Base-by-base conservation (phyloP, 805 yeast genomes). In the Yarrowia hollandica region DNA sequence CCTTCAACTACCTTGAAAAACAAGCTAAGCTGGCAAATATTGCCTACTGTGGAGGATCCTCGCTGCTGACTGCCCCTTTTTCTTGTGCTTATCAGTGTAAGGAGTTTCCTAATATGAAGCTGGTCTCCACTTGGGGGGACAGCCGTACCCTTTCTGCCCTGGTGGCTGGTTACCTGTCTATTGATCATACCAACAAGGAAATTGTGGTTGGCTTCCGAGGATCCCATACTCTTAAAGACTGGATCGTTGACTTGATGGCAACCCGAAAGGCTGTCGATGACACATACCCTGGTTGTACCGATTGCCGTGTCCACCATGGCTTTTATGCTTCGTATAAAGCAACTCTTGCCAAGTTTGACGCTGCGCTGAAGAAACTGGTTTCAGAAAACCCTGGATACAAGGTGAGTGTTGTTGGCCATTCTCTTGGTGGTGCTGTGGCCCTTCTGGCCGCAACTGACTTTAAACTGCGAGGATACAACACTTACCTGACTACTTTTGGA, bases 381-480 rank as follows among this genome's bases (percentile, higher is more conserved):
- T 22, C 34, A 9, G 18, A 33, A 30, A 69, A 77, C 65, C 80
- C 82, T 0, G 76, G 74, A 16, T 84, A 83, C 67, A 67, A 74
- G 23, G 60, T 85, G 2, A 75, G 78, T 2, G 75, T 85, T 1
- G 73, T 82, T 1, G 94, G 95, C 0, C 95, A 88, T 69, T 87
- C 94, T 0, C 71, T 87, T 35, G 91, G 90, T 2, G 94, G 84
- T 5, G 90, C 90, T 0, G 69, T 85, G 50, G 84, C 90, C 1
- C 70, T 76, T 3, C 70, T 88, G 26, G 77, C 80, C 10, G 91
- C 86, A 0, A 73, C 82, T 19, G 92, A 86, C 64, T 74, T 84
- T 52, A 35, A 34, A 22, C 65, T 81, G 16, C 63, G 79, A 66
- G 89, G 88, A 0, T 72, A 71, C 61, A 68, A 79, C 7, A 85